These are phyloP conservation scores for Sugiyamaella paludigena DNA, from an alignment of 1,139 yeast species.

Conservation along the genomic window DNA sequence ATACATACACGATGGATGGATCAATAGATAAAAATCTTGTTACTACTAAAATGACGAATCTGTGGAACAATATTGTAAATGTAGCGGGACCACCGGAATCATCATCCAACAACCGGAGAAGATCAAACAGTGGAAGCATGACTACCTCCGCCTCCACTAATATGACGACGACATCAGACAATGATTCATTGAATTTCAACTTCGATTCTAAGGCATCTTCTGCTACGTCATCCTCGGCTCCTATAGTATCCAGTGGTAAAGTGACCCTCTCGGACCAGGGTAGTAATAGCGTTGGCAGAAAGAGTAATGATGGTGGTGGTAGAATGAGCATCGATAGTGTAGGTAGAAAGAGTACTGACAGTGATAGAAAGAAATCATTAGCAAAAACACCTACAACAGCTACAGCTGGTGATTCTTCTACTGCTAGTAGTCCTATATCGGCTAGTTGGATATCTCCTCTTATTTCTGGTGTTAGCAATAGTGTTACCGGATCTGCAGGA, in stretches of 20 bases:
- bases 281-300: too few species aligned
- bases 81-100: slow-evolving; percentile 1
- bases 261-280: not conserved
- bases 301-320: too few species aligned
- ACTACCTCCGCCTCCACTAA: not conserved
- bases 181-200: not conserved
- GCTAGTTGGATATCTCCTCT: not conserved
- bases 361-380: not conserved
- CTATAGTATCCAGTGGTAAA: not conserved
- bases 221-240: not conserved
- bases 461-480: not conserved
- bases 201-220: not conserved
- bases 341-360: not conserved
- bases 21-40: not conserved
- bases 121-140: not conserved
- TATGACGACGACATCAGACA: not conserved
- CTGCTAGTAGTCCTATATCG: not conserved
- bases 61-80: slow-evolving; percentile 7
- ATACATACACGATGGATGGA: too few species aligned
- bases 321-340: not conserved
- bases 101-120: too few species aligned
- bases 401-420: not conserved
- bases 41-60: not conserved
- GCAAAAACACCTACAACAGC: not conserved
- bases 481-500: not conserved